A percentile compares a stretch with the other conserved stretches of the same genome.
phyloP scores from a whole-genome alignment of 768 basidiomycete genomes.

The Boletus barrowsii region DNA sequence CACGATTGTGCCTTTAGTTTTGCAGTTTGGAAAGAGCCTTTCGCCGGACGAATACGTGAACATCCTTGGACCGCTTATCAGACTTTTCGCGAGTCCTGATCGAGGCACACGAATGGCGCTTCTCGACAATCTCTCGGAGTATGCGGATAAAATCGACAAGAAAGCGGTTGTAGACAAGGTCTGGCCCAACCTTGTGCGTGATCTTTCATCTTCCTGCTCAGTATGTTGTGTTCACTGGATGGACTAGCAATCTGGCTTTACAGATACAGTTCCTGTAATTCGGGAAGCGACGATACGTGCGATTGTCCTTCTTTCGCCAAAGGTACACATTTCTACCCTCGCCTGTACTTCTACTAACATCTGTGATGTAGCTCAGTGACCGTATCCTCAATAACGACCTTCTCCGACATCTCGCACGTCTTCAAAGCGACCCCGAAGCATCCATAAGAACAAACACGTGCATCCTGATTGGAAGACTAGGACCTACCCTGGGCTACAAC shows the following conservation, averaged over 20 bases:
- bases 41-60: slow-evolving; percentile 67
- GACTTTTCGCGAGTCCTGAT: slow-evolving; percentile 85
- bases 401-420: slow-evolving; percentile 85
- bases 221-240: neutral
- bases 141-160: slow-evolving; percentile 83
- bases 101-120: slow-evolving; percentile 93
- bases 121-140: slow-evolving; percentile 80
- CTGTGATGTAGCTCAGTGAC: slow-evolving; percentile 64
- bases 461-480: slow-evolving; percentile 90
- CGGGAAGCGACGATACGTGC: slow-evolving; percentile 93
- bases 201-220: neutral
- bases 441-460: slow-evolving; percentile 98
- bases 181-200: slow-evolving; percentile 84
- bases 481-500: slow-evolving; percentile 77
- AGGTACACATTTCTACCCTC: slow-evolving; percentile 43
- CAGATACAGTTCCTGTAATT: slow-evolving; percentile 91
- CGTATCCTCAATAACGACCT: slow-evolving; percentile 96
- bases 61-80: slow-evolving; percentile 72
- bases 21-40: slow-evolving; percentile 73
- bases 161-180: slow-evolving; percentile 82
- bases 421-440: slow-evolving; percentile 89
- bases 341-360: neutral
- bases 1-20: slow-evolving; percentile 76
- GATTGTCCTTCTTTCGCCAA: slow-evolving; percentile 78
- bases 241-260: slow-evolving; percentile 87